Evolutionary conservation across 148 eudicot species (phyloP).

Genomic region (Beta vulgaris): DNA sequence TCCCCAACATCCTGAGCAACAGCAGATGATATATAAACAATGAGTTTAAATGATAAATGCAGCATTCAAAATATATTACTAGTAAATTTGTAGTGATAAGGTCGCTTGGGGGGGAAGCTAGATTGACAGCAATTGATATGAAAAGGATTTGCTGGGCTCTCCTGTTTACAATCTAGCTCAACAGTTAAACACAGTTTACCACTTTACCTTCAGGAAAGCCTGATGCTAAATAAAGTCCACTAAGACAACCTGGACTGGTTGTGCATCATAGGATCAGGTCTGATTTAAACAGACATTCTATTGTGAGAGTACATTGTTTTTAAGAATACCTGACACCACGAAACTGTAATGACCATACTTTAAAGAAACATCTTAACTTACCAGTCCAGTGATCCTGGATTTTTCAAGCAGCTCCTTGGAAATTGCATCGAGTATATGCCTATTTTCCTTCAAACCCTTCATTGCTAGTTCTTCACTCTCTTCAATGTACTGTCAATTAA

Average conservation of each 20-base stretch:
- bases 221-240: background rate
- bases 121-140: too few species aligned
- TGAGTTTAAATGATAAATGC: background rate
- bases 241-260: background rate
- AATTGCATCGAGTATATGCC: slow-evolving; percentile 70
- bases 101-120: background rate
- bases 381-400: slow-evolving; percentile 85
- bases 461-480: slow-evolving; percentile 89
- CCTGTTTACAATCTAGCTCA: background rate
- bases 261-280: background rate
- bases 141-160: background rate
- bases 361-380: slow-evolving; percentile 25
- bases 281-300: background rate
- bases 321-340: background rate
- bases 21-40: slow-evolving; percentile 12
- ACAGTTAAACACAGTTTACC: background rate
- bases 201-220: background rate
- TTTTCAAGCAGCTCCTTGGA: slow-evolving; percentile 59
- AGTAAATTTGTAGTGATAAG: background rate
- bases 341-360: background rate
- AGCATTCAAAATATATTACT: background rate
- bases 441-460: slow-evolving; percentile 67
- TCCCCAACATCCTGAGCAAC: slow-evolving; percentile 63
- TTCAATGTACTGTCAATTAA: slow-evolving; percentile 65
- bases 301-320: background rate